A percentile compares a stretch with the other conserved stretches of the same genome.
phyloP scores from a whole-genome alignment of 495 filamentous ascomycete genomes.

The Penicillium chermesinum region DNA sequence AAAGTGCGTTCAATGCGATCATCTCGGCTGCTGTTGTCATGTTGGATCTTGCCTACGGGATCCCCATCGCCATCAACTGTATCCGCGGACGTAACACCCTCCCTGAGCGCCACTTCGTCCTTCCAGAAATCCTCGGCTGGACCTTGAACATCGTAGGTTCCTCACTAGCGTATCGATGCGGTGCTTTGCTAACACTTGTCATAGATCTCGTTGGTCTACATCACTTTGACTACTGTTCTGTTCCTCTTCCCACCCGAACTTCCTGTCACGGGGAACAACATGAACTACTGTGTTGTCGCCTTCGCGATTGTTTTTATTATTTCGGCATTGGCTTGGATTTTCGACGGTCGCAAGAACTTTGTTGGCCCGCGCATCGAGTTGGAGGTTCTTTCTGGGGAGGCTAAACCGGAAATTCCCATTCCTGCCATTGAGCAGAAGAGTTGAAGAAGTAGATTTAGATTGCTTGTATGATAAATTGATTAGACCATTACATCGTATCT shows the following conservation, averaged over 20 bases:
- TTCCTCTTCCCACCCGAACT: slow-evolving; percentile 71
- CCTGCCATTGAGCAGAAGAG: slow-evolving; percentile 19
- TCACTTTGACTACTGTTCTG: slow-evolving; percentile 63
- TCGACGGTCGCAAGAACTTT: slow-evolving; percentile 71
- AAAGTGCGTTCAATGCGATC: slow-evolving; percentile 55
- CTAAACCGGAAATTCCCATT: slow-evolving; percentile 13
- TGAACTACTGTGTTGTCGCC: slow-evolving; percentile 73
- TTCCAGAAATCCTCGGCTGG: slow-evolving; percentile 54
- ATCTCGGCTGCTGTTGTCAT: slow-evolving; percentile 66
- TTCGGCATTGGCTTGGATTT: slow-evolving; percentile 60
- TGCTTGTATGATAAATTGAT: neutral
- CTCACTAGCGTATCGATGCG: neutral
- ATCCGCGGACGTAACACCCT: slow-evolving; percentile 60
- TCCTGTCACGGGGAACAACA: slow-evolving; percentile 62
- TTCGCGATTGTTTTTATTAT: slow-evolving; percentile 65
- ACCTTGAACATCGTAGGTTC: slow-evolving; percentile 37
- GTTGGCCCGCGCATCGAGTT: slow-evolving; percentile 54
- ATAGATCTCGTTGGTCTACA: slow-evolving; percentile 60
- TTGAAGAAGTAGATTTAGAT: neutral
- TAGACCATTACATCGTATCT: neutral
- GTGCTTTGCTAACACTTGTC: neutral
- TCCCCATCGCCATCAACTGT: slow-evolving; percentile 65
- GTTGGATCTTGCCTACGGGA: slow-evolving; percentile 66
- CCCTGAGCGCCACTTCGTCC: slow-evolving; percentile 56
- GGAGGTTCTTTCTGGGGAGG: slow-evolving; percentile 32